A percentile compares a stretch with the other conserved stretches of the same genome.
These are phyloP conservation scores for Xylaria venustula DNA, from an alignment of 495 filamentous ascomycete genomes.

Conservation along the genomic window DNA sequence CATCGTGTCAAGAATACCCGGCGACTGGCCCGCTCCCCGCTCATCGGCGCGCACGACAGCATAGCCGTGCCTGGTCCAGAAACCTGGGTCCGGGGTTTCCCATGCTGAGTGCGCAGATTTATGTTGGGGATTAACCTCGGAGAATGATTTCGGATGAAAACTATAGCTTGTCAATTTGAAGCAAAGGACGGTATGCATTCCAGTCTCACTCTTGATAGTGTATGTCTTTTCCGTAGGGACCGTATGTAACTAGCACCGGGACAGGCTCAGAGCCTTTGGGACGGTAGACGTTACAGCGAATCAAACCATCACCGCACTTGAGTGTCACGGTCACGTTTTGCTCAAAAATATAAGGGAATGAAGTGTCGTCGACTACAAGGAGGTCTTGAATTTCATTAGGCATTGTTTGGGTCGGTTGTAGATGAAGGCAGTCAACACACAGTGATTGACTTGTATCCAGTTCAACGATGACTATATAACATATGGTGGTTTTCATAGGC, in stretches of 20 bases:
- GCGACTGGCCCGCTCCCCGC: constrained; percentile 57
- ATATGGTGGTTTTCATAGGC: not conserved
- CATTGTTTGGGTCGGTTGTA: not conserved
- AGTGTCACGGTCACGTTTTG: constrained; percentile 35
- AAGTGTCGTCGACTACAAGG: constrained; percentile 25
- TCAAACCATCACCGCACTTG: not conserved
- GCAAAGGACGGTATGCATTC: too few relatives aligned
- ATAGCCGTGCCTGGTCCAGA: constrained; percentile 62
- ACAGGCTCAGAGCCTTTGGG: constrained; percentile 12
- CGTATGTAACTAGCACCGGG: constrained; percentile 57
- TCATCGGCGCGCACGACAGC: constrained; percentile 61
- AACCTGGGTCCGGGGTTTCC: constrained; percentile 64
- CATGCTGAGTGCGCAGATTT: constrained; percentile 55
- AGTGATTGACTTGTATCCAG: not conserved
- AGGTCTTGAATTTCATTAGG: constrained; percentile 27
- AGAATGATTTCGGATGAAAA: constrained; percentile 44
- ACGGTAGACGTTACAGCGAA: constrained; percentile 20
- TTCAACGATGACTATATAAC: not conserved
- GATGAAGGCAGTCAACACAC: not conserved
- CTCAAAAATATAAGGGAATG: constrained; percentile 29
- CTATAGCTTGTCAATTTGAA: constrained; percentile 2
- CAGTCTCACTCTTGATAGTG: constrained; percentile 30
- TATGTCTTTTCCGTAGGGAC: constrained; percentile 67
- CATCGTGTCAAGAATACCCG: constrained; percentile 61
- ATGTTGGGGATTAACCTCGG: constrained; percentile 49